phyloP scores from a whole-genome alignment of 1,139 yeast species.

The Lodderomyces metapsilosis region DNA sequence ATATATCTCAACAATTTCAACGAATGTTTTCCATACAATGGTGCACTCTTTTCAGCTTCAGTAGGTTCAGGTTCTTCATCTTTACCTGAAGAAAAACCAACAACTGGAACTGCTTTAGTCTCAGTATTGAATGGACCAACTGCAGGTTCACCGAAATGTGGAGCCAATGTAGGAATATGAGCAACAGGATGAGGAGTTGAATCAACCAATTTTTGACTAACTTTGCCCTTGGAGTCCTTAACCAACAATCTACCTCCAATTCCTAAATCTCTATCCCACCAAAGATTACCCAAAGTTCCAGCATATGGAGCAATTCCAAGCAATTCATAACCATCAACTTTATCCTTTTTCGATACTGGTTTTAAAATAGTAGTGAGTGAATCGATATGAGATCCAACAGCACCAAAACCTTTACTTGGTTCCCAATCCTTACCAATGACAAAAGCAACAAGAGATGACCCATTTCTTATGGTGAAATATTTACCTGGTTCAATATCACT shows the following conservation, averaged over 20 bases:
- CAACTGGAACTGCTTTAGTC: slow-evolving; percentile 43
- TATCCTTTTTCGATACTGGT: slow-evolving; percentile 31
- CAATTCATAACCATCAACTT: slow-evolving; percentile 40
- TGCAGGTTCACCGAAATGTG: slow-evolving; percentile 38
- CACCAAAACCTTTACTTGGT: slow-evolving; percentile 37
- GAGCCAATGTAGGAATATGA: slow-evolving; percentile 43
- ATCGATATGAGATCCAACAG: slow-evolving; percentile 45
- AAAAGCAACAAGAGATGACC: slow-evolving; percentile 40
- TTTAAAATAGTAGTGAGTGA: slow-evolving; percentile 40
- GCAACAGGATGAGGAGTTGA: slow-evolving; percentile 42
- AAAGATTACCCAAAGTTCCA: slow-evolving; percentile 34
- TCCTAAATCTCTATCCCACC: slow-evolving; percentile 49
- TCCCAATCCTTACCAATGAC: slow-evolving; percentile 41
- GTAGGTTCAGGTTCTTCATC: slow-evolving; percentile 22
- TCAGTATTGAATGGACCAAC: slow-evolving; percentile 36
- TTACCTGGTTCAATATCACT: slow-evolving; percentile 20
- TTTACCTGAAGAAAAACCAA: slow-evolving; percentile 29
- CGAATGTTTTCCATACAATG: slow-evolving; percentile 39
- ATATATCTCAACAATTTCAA: slow-evolving; percentile 35
- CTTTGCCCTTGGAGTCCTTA: slow-evolving; percentile 21
- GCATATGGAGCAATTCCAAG: slow-evolving; percentile 47
- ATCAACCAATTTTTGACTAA: slow-evolving; percentile 28
- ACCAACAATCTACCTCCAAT: slow-evolving; percentile 44
- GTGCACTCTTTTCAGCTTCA: slow-evolving; percentile 33
- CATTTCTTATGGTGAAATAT: slow-evolving; percentile 37